phyloP scores from a whole-genome alignment of 78 protist genomes.

The Neovahlkampfia damariscottae region DNA sequence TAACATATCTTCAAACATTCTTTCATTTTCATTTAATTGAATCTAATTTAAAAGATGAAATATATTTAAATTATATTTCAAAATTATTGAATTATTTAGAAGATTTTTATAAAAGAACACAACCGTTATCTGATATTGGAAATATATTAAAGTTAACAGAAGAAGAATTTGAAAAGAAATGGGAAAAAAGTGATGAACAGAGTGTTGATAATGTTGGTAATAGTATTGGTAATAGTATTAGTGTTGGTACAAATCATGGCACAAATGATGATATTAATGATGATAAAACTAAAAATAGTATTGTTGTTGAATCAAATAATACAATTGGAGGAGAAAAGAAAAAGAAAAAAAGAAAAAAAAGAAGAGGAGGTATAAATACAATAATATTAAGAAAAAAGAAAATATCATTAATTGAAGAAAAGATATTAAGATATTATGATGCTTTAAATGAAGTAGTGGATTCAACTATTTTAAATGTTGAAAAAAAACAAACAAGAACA shows the following conservation, averaged over 20 bases:
- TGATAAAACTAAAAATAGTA: background rate
- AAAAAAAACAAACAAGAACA: background rate
- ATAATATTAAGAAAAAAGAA: background rate
- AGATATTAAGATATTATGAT: background rate
- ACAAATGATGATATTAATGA: background rate
- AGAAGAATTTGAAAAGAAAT: constrained; percentile 4
- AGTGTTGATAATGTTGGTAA: too few species aligned
- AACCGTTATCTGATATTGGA: background rate
- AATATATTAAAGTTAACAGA: background rate
- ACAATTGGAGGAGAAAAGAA: background rate
- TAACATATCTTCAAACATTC: background rate
- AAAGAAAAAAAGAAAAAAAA: constrained; percentile 6
- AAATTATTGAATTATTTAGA: background rate
- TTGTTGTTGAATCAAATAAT: constrained; percentile 28
- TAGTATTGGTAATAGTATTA: too few species aligned
- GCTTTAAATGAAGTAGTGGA: background rate
- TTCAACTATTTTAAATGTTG: background rate
- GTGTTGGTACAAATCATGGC: too few species aligned
- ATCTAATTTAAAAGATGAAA: background rate
- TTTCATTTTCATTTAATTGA: background rate
- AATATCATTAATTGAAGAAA: constrained; percentile 1
- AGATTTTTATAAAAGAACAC: background rate
- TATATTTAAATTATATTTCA: background rate
- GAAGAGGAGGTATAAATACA: constrained; percentile 6
- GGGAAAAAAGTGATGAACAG: too few species aligned